These are phyloP conservation scores for Boletus insuetus DNA, from an alignment of 768 basidiomycete species.

Conservation along the genomic window DNA sequence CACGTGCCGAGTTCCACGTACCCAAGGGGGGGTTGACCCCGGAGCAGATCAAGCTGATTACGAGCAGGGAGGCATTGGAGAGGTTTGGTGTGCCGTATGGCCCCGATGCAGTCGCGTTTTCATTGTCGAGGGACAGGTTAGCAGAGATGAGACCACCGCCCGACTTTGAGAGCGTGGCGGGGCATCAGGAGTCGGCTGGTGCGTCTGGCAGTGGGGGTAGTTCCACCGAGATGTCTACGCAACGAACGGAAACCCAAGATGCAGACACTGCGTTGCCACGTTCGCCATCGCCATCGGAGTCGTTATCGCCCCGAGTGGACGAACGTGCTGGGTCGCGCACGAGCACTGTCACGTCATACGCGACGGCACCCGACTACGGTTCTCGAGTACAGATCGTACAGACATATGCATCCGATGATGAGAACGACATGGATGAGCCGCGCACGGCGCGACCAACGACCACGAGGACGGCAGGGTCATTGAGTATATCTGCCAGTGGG, in stretches of 20 bases:
- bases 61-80: constrained; percentile 61
- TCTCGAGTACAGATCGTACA: neutral
- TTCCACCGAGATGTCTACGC: neutral
- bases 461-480: constrained; percentile 20
- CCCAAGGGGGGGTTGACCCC: constrained; percentile 44
- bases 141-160: constrained; percentile 42
- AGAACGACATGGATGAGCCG: constrained; percentile 1
- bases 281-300: neutral
- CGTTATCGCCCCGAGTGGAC: neutral
- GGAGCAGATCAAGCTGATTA: constrained; percentile 64
- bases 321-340: constrained; percentile 10
- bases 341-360: constrained; percentile 11
- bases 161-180: constrained; percentile 42
- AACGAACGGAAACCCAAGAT: neutral
- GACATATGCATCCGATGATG: neutral
- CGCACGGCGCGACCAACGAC: constrained; percentile 16
- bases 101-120: constrained; percentile 59
- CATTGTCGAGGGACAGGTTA: constrained; percentile 43
- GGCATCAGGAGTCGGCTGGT: neutral
- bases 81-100: constrained; percentile 79
- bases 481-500: neutral
- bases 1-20: constrained; percentile 69
- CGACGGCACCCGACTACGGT: constrained; percentile 4
- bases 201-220: neutral
- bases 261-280: neutral